Evolutionary conservation across 176 grass and related monocot genomes (phyloP), one percentile per base, ranked within the genome.

Genomic region (Rhynchospora breviuscula): DNA sequence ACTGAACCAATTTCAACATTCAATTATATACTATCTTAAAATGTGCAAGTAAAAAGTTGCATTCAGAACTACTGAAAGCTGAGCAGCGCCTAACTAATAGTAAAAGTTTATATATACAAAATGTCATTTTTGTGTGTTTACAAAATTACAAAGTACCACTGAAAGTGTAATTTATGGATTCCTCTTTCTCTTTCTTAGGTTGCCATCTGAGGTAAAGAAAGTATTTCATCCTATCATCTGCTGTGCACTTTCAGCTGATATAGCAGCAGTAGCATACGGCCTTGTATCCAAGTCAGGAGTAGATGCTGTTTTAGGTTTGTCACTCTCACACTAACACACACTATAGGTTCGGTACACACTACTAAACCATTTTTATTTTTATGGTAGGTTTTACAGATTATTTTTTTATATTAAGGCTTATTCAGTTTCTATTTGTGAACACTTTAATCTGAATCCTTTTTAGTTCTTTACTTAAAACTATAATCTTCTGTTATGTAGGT

Each of bases 141-240:
- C 35, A 40, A n/a, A n/a, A 23, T 85, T 54, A 40, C 35, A 40
- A 40, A 40, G 35, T 40, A 40, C 87, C 64, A 44, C 26, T 44
- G 53, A 31, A 26, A 62, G 14, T 60, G 79, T 61, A n/a, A 46
- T 52, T 15, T 43, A 35, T 63, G 46, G 52, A 22, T 11, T 61
- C 86, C 62, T 67, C 15, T 88, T 14, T 26, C 2, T 75, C 11
- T 65, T 48, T 35, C 86, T 87, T 86, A 98, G 96, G 89, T 89
- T 95, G 74, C 93, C 93, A 22, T 52, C 90, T 78, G 85, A 86
- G 63, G 63, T 89, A 79, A 98, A 82, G 90, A 87, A 66, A 88
- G 69, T 95, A 80, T 81, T 98, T 7, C 96, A 98, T 86, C 96
- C 93, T 77, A 93, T 98, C 85, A 92, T 98, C 85, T 89, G 85